A percentile compares a stretch with the other conserved stretches of the same genome.
Conservation (phyloP, 2,329 filamentous ascomycete genomes). For the Eutypa lata region DNA sequence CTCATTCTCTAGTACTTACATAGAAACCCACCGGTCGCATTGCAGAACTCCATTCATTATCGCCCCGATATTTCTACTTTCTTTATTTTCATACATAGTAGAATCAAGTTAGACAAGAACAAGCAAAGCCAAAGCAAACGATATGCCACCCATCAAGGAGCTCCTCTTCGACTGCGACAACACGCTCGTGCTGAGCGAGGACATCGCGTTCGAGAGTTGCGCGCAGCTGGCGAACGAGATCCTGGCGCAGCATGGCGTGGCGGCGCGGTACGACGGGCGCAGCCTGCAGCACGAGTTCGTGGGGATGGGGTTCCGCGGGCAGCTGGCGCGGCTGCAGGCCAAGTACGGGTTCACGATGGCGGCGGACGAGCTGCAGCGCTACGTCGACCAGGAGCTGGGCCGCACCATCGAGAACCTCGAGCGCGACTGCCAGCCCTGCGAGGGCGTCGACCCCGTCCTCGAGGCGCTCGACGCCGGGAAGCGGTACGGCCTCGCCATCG, state of each 20-base stretch:
- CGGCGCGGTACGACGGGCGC: conserved; percentile 69
- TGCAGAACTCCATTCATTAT: no score
- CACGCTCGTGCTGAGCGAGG: conserved; percentile 89
- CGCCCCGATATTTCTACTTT: no score
- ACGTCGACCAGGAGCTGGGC: conserved; percentile 76
- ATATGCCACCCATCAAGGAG: neutral
- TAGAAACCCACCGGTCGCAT: no score
- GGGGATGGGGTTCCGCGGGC: conserved; percentile 89
- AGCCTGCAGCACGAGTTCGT: conserved; percentile 83
- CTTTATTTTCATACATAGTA: no score
- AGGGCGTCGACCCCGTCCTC: conserved; percentile 65
- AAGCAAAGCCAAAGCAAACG: no score
- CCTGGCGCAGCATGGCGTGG: conserved; percentile 62
- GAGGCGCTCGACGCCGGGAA: conserved; percentile 57
- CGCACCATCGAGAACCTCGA: conserved; percentile 79
- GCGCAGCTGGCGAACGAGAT: conserved; percentile 87
- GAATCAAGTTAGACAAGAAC: neutral
- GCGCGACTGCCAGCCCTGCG: conserved; percentile 64
- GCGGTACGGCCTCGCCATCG: conserved; percentile 70
- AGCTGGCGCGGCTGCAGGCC: conserved; percentile 70
- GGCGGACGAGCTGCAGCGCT: conserved; percentile 66
- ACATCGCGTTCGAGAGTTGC: conserved; percentile 87
- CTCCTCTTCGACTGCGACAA: conserved; percentile 81
- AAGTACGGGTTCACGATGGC: conserved; percentile 69
- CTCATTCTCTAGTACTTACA: no score